Conservation (phyloP, 768 basidiomycete species). For the Leccinum obscurum region DNA sequence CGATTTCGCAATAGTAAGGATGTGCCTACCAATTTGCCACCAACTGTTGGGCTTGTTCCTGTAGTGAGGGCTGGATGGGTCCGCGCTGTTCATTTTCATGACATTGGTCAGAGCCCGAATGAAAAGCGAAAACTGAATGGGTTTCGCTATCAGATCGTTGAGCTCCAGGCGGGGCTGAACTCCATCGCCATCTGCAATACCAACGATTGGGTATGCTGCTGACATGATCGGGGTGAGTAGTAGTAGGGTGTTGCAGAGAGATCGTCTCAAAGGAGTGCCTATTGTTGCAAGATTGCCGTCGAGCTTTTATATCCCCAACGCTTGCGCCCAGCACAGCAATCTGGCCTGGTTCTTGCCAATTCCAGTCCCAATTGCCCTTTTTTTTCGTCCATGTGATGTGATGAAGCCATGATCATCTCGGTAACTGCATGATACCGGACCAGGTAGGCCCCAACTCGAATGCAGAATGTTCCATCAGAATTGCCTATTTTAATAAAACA, state of each 20-base stretch:
- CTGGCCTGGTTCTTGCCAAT: background rate
- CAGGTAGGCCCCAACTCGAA: background rate
- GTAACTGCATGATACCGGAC: background rate
- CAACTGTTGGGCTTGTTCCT: slow-evolving; percentile 21
- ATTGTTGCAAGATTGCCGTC: background rate
- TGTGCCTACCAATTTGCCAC: slow-evolving; percentile 21
- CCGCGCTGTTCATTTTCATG: slow-evolving; percentile 3
- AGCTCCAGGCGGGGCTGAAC: slow-evolving; percentile 20
- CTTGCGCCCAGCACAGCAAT: background rate
- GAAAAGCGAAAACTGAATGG: slow-evolving; percentile 22
- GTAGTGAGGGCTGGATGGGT: slow-evolving; percentile 6
- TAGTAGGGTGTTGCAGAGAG: background rate
- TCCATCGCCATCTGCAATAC: slow-evolving; percentile 2
- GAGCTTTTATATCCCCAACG: background rate
- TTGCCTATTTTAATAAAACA: background rate
- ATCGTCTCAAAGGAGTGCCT: background rate
- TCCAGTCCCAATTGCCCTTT: background rate
- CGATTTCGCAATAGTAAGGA: no score
- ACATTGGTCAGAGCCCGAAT: slow-evolving; percentile 16
- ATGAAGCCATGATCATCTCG: background rate
- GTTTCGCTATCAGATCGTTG: slow-evolving; percentile 15
- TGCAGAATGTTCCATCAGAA: background rate
- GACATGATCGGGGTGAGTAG: slow-evolving; percentile 11
- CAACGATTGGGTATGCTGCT: slow-evolving; percentile 11
- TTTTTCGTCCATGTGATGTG: background rate